A percentile compares a stretch with the other conserved stretches of the same genome.
Evolutionary conservation across 139 green algal species (phyloP).

Genomic region (Closterium sp.): DNA sequence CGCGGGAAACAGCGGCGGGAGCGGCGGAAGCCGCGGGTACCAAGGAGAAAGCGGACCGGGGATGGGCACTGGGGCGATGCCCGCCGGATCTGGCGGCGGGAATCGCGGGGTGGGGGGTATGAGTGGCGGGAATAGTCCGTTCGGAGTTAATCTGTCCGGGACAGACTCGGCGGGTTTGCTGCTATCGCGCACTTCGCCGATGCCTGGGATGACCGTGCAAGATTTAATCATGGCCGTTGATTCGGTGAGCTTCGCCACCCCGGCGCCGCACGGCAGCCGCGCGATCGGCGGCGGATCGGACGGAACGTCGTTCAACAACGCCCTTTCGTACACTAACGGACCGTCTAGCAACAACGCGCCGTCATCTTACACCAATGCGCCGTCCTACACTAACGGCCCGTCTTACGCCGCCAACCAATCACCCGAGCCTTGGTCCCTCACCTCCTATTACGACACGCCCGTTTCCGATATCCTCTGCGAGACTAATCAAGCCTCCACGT

Average conservation of each 20-base stretch:
- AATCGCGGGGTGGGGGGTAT: neutral
- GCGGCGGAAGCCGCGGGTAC: neutral
- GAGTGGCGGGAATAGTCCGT: neutral
- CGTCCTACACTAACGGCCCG: neutral
- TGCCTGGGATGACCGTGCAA: neutral
- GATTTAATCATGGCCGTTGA: neutral
- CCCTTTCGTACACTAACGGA: neutral
- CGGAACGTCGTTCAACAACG: neutral
- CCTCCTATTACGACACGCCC: neutral
- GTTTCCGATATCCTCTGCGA: neutral
- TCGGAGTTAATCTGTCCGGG: neutral
- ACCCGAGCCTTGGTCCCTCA: neutral
- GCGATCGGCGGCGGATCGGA: neutral
- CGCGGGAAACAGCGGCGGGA: neutral
- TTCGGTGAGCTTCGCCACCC: neutral
- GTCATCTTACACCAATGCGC: neutral
- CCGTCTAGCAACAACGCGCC: neutral
- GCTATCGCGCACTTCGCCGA: neutral
- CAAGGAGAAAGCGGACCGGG: neutral
- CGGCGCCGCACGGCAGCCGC: neutral
- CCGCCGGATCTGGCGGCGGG: neutral
- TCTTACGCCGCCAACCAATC: neutral
- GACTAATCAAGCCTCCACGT: neutral
- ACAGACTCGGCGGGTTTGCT: neutral
- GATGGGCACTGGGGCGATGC: neutral